Conservation (phyloP, 83 land plant genomes). For the Larix sibirica region DNA sequence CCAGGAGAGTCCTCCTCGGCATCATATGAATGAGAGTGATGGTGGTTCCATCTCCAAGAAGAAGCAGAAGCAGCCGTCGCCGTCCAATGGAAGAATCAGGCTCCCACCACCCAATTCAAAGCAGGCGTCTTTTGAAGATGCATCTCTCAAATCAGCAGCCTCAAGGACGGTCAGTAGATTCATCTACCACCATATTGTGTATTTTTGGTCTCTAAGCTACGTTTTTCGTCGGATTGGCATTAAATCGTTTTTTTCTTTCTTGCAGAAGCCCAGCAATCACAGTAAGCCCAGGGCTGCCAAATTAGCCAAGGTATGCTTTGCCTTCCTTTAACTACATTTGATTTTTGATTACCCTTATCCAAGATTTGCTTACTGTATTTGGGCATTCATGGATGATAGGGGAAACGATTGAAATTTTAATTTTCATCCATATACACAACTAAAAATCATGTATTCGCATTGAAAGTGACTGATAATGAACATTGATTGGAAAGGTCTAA, state of each 20-base stretch:
- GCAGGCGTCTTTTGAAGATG: neutral
- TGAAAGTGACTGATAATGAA: neutral
- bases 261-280: constrained; percentile 3
- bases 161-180: neutral
- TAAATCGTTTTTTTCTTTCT: neutral
- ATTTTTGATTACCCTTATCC: neutral
- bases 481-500: neutral
- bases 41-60: too few relatives aligned
- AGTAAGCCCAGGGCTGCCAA: neutral
- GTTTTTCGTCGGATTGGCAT: neutral
- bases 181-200: neutral
- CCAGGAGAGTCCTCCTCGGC: neutral
- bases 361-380: neutral
- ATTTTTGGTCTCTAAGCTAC: neutral
- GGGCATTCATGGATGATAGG: too few relatives aligned
- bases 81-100: neutral
- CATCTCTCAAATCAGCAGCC: neutral
- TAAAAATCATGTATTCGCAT: neutral
- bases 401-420: too few relatives aligned
- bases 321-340: neutral
- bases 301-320: neutral
- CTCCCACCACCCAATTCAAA: neutral
- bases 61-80: neutral
- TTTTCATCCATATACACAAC: too few relatives aligned
- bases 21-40: neutral